Percentiles rank a stretch among this genome's conserved stretches.
Conservation (phyloP, 2,329 filamentous ascomycete genomes). For the Penicillium sp. region DNA sequence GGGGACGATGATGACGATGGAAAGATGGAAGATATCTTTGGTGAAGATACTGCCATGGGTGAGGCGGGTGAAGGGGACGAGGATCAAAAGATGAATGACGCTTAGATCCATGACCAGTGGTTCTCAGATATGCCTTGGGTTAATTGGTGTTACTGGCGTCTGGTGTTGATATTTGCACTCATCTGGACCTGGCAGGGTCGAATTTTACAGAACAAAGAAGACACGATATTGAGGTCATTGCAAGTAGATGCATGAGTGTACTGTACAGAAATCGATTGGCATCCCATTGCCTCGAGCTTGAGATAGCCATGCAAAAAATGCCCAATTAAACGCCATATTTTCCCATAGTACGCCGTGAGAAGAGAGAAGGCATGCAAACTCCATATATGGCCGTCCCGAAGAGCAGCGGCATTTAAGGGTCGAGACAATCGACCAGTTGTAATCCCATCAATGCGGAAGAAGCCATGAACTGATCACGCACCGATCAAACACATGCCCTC, state of each 20-base stretch:
- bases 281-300: constrained; percentile 11
- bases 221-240: constrained; percentile 9
- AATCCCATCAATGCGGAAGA: too few relatives aligned
- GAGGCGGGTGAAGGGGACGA: constrained; percentile 35
- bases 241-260: constrained; percentile 17
- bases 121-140: not conserved
- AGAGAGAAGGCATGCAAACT: constrained; percentile 13
- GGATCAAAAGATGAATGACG: constrained; percentile 43
- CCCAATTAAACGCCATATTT: constrained; percentile 20
- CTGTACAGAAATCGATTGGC: constrained; percentile 18
- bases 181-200: constrained; percentile 2
- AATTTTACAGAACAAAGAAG: constrained; percentile 3
- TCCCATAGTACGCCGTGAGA: constrained; percentile 20
- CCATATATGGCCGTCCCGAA: constrained; percentile 2
- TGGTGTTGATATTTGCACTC: constrained; percentile 10
- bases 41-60: constrained; percentile 38
- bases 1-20: constrained; percentile 42
- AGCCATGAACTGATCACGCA: too few relatives aligned
- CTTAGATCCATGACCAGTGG: constrained; percentile 21
- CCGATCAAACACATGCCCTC: too few relatives aligned
- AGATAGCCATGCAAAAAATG: constrained; percentile 21
- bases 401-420: not conserved
- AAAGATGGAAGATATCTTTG: constrained; percentile 46
- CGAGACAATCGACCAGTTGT: too few relatives aligned
- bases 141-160: constrained; percentile 19